Conservation (phyloP, 495 filamentous ascomycete species). For the Neurospora sp. region DNA sequence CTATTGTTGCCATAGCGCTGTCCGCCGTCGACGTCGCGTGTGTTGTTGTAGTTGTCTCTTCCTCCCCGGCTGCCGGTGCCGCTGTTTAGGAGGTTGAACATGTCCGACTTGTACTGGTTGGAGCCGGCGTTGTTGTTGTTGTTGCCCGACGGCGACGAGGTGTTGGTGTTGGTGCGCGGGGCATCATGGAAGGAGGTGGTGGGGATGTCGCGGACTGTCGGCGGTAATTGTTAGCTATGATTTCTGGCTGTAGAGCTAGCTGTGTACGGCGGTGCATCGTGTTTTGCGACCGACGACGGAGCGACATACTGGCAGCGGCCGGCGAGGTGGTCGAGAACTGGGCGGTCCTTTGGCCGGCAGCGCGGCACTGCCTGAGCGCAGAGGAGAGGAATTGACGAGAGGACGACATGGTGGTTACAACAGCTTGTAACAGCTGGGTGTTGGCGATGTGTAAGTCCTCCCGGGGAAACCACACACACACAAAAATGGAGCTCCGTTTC, state of each 20-base stretch:
- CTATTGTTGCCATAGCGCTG: neutral
- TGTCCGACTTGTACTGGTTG: conserved; percentile 3
- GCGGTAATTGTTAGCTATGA: conserved; percentile 1
- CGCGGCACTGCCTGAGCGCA: conserved; percentile 5
- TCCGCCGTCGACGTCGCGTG: neutral
- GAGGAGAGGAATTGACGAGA: conserved; percentile 7
- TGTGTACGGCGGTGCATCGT: neutral
- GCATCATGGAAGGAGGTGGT: conserved; percentile 9
- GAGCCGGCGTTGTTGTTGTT: conserved; percentile 13
- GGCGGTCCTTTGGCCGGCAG: neutral
- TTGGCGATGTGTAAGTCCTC: neutral
- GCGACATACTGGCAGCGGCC: conserved; percentile 4
- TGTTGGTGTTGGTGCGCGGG: neutral
- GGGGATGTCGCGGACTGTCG: conserved; percentile 7
- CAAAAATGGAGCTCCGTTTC: neutral
- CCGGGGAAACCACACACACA: neutral
- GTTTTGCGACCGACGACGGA: neutral
- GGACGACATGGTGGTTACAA: neutral
- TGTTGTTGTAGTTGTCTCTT: neutral
- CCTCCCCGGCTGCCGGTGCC: neutral
- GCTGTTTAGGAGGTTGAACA: conserved; percentile 4
- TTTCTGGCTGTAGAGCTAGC: neutral
- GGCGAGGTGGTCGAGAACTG: conserved; percentile 8
- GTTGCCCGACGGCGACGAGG: neutral
- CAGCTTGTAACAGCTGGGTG: neutral